These are phyloP conservation scores for Alternaria triticimaculans DNA, from an alignment of 2,329 filamentous ascomycete species.

Conservation along the genomic window DNA sequence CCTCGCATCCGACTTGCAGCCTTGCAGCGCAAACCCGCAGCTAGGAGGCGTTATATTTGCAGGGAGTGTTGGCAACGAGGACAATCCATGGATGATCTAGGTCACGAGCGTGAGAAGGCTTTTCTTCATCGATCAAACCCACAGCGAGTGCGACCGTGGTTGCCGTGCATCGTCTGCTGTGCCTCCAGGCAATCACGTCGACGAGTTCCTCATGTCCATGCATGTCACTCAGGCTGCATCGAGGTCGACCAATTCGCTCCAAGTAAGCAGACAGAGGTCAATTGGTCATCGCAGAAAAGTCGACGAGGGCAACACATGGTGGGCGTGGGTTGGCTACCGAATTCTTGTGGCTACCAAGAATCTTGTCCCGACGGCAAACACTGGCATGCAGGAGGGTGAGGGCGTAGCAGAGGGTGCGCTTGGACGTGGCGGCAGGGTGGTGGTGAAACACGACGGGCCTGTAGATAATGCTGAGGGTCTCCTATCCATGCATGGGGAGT, in stretches of 20 bases:
- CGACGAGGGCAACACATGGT: conserved; percentile 16
- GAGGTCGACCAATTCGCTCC: conserved; percentile 2
- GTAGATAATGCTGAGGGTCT: conserved; percentile 33
- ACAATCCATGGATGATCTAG: conserved; percentile 20
- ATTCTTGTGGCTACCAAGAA: conserved; percentile 1
- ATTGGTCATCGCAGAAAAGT: not conserved
- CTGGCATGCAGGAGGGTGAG: conserved; percentile 4
- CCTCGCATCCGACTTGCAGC: conserved; percentile 22
- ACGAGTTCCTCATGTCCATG: not conserved
- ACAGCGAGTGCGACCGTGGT: conserved; percentile 9
- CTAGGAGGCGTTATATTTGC: conserved; percentile 25
- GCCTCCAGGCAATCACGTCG: conserved; percentile 3
- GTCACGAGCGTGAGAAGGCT: conserved; percentile 19
- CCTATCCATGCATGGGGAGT: conserved; percentile 39
- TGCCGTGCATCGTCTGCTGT: conserved; percentile 3
- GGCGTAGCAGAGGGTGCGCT: conserved; percentile 10
- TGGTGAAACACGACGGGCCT: conserved; percentile 40
- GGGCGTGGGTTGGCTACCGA: conserved; percentile 21
- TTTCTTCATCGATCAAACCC: not conserved
- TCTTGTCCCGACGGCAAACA: conserved; percentile 10
- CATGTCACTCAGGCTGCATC: conserved; percentile 1
- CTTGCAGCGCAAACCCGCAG: conserved; percentile 21
- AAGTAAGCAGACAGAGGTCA: not conserved
- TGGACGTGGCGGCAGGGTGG: conserved; percentile 22
- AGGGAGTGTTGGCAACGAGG: conserved; percentile 22